phyloP scores from a whole-genome alignment of 495 filamentous ascomycete genomes.

The Evernia prunastri region DNA sequence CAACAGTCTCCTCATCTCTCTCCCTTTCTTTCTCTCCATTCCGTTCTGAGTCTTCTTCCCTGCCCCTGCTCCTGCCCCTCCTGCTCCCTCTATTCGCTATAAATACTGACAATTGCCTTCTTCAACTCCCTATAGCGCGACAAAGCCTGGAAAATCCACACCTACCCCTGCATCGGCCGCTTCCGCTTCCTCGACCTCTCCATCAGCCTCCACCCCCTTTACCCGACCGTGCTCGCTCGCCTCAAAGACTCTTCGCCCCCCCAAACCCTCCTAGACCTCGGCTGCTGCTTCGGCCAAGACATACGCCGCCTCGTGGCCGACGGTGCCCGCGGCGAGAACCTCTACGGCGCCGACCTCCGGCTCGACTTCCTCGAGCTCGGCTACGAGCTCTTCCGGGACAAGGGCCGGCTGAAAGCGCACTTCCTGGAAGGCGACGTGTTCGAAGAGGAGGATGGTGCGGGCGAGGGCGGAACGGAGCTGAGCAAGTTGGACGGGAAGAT shows the following conservation, averaged over 20 bases:
- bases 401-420: background rate
- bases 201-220: background rate
- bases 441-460: background rate
- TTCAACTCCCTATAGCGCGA: background rate
- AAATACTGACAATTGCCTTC: background rate
- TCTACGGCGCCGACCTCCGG: background rate
- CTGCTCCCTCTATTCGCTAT: no score
- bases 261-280: background rate
- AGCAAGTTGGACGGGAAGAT: background rate
- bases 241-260: background rate
- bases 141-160: background rate
- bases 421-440: background rate
- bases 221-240: background rate
- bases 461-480: background rate
- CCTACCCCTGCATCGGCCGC: background rate
- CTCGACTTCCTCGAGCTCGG: background rate
- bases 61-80: no score
- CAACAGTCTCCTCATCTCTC: background rate
- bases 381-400: background rate
- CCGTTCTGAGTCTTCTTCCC: background rate
- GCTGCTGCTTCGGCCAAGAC: constrained; percentile 2
- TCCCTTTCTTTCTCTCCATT: background rate
- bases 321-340: background rate
- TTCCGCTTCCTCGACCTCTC: constrained; percentile 3
- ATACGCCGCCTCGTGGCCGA: background rate